These are phyloP conservation scores for Tilletia caries DNA, from an alignment of 1,284 basidiomycete species.

Conservation along the genomic window DNA sequence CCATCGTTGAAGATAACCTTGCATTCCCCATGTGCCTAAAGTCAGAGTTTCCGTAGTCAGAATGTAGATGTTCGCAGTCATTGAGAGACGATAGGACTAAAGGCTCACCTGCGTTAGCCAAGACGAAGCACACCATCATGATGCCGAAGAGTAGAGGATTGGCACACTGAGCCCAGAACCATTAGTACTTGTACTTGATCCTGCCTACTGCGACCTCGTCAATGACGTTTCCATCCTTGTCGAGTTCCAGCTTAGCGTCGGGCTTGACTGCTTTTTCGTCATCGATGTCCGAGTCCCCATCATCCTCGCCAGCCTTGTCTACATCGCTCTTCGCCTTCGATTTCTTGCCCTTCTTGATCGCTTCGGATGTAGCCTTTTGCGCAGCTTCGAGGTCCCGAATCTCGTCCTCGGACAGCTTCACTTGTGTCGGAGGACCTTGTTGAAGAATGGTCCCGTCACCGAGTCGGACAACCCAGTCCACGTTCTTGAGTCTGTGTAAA, in stretches of 20 bases:
- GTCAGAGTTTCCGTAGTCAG: too few relatives aligned
- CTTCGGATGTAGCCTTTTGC: background rate
- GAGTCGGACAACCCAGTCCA: conserved; percentile 8
- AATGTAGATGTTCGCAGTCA: background rate
- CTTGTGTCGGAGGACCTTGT: background rate
- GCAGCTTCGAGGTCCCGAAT: background rate
- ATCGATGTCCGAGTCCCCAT: background rate
- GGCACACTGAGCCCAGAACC: background rate
- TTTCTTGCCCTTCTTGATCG: background rate
- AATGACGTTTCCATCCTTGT: background rate
- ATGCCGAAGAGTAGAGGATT: background rate
- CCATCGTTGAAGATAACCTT: conserved; percentile 3
- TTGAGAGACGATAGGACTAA: background rate
- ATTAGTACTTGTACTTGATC: background rate
- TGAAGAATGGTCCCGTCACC: background rate
- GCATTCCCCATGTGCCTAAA: background rate
- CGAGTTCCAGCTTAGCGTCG: background rate
- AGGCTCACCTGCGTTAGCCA: background rate
- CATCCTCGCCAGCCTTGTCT: background rate
- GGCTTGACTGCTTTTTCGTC: background rate
- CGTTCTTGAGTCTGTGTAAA: background rate
- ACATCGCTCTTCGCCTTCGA: too few relatives aligned
- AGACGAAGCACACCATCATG: background rate
- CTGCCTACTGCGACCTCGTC: background rate
- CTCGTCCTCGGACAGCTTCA: background rate